Base-by-base conservation (phyloP, 2,329 filamentous ascomycete genomes). In the Magnaporthiopsis poae region DNA sequence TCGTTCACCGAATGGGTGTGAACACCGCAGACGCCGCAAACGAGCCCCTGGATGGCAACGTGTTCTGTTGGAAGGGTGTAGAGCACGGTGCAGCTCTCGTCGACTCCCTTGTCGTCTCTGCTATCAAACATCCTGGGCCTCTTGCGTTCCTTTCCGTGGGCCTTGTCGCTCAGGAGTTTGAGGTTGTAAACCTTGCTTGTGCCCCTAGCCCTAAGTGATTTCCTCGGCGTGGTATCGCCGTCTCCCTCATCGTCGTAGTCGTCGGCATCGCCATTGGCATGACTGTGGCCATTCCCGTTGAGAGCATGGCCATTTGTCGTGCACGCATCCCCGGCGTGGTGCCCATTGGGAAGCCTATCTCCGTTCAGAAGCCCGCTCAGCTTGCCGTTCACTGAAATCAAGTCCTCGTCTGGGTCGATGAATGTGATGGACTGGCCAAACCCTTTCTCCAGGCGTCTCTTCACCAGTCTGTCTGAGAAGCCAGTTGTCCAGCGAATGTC, bases 161-260 rank as follows among this genome's bases (percentile, higher is more conserved):
- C 83, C 70, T 84, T 82, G 70, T 85, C 83, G 73, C 82, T 87
- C 21, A 88, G 75, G 15, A 82, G 77, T 72, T 86, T 87, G 56
- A 88, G 74, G 69, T 88, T 88, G 71, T 88, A 88, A 29, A 80
- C 79, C 68, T 82, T 82, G 66, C 80, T 80, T 60, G 77, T 77
- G 25, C 75, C 79, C 65, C 84, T 79, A 21, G 77, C 75, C 61
- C 84, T 79, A 25, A 85, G 74, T 1, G 81, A 81, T 67, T 84
- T 80, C 65, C 78, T 83, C 0, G 83, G 83, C 2, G 83, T 86
- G 18, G 78, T 75, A 25, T 83, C 81, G 33, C 80, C 80, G 29
- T 81, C 78, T 8, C 72, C 69, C 11, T 80, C 79, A 52, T 82
- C 82, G 35, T 67, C 67, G 5, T 81, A 80, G 7, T 77, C 75